Evolutionary conservation across 2,329 filamentous ascomycete genomes (phyloP).

Genomic region (Penicillium corylophilum): DNA sequence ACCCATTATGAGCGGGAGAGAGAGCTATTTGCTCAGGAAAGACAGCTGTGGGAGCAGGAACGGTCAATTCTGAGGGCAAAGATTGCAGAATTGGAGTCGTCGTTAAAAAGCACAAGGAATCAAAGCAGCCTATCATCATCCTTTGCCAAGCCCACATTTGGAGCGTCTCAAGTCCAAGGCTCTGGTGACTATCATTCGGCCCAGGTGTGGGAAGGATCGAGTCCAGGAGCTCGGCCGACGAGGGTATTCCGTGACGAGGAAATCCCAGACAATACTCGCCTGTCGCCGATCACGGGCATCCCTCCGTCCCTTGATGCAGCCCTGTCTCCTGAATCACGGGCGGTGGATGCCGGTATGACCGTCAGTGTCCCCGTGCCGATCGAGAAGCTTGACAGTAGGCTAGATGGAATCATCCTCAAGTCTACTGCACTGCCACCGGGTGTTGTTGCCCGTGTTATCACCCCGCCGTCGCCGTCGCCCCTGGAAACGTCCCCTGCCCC

Average conservation of each 20-base stretch:
- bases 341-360: constrained; percentile 30
- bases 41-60: constrained; percentile 47
- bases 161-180: constrained; percentile 11
- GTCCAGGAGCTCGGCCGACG: constrained; percentile 40
- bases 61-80: constrained; percentile 40
- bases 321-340: constrained; percentile 38
- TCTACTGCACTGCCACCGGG: constrained; percentile 45
- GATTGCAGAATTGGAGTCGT: constrained; percentile 43
- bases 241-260: constrained; percentile 44
- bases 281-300: constrained; percentile 30
- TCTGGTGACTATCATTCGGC: constrained; percentile 16
- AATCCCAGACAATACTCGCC: constrained; percentile 24
- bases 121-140: constrained; percentile 2
- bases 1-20: constrained; percentile 42
- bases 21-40: constrained; percentile 43
- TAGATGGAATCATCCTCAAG: constrained; percentile 50
- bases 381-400: constrained; percentile 46
- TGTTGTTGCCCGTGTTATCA: constrained; percentile 45
- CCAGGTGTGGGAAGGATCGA: constrained; percentile 48
- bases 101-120: constrained; percentile 23
- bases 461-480: constrained; percentile 38
- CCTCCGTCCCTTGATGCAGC: constrained; percentile 41
- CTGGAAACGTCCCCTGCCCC: constrained; percentile 27
- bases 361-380: constrained; percentile 45
- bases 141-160: constrained; percentile 13